Conservation (phyloP, 495 filamentous ascomycete species). For the Aspergillus affinis region DNA sequence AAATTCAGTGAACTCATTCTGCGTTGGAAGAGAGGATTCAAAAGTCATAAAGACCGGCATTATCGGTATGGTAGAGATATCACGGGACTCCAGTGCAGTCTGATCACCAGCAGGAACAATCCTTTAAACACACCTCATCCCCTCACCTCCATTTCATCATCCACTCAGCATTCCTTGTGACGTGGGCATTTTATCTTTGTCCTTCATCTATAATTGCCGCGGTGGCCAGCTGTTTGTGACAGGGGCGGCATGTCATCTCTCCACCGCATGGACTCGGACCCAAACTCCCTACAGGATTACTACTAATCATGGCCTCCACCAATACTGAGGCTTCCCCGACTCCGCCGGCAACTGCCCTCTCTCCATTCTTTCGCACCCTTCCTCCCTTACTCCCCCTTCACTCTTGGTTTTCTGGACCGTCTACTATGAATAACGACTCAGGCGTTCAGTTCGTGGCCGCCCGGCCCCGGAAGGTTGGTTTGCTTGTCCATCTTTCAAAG, state of each 20-base stretch:
- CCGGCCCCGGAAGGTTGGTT: conserved; percentile 43
- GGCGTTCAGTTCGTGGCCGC: conserved; percentile 40
- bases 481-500: conserved; percentile 5
- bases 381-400: background rate
- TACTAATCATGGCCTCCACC: conserved; percentile 15
- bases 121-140: background rate
- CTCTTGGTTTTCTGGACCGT: conserved; percentile 1
- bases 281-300: background rate
- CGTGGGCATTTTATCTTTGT: background rate
- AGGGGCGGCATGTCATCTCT: conserved; percentile 1
- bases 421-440: conserved; percentile 37
- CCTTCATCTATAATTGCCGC: background rate
- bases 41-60: background rate
- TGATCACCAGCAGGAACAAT: background rate
- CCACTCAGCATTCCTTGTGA: too few species aligned
- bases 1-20: background rate
- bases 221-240: conserved; percentile 1
- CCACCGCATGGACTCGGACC: conserved; percentile 9
- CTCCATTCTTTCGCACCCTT: conserved; percentile 1
- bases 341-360: conserved; percentile 7
- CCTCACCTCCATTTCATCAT: background rate
- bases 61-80: background rate
- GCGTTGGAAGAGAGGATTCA: too few species aligned
- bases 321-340: conserved; percentile 7
- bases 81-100: background rate